Conservation (phyloP, 2,329 filamentous ascomycete species). For the Diaporthe sp. region DNA sequence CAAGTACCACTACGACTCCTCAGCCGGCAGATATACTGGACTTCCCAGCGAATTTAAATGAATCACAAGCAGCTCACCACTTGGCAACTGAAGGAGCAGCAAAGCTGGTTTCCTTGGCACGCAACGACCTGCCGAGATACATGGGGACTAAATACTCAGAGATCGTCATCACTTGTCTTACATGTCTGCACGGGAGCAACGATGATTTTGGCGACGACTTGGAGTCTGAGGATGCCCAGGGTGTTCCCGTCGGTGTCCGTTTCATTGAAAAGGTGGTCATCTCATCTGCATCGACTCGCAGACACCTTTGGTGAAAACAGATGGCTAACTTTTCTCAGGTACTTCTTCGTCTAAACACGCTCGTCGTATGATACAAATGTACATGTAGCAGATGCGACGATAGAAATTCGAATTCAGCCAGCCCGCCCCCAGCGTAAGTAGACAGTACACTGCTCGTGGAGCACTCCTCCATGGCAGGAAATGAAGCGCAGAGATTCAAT, state of each 20-base stretch:
- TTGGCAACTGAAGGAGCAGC: neutral
- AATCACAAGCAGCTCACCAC: neutral
- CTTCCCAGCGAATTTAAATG: neutral
- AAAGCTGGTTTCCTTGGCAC: neutral
- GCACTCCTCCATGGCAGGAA: too few species aligned
- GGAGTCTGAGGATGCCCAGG: neutral
- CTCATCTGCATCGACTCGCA: neutral
- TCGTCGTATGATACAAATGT: neutral
- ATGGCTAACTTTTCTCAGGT: neutral
- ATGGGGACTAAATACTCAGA: slow-evolving; percentile 20
- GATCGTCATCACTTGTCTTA: neutral
- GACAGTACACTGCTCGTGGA: too few species aligned
- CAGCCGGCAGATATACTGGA: neutral
- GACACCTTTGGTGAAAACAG: neutral
- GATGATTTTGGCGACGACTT: neutral
- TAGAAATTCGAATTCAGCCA: too few species aligned
- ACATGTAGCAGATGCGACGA: too few species aligned
- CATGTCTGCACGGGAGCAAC: neutral
- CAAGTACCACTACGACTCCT: neutral
- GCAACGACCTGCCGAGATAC: neutral
- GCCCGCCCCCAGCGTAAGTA: too few species aligned
- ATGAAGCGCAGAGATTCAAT: too few species aligned
- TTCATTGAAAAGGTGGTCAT: slow-evolving; percentile 8
- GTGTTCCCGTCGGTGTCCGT: neutral
- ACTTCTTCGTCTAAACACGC: slow-evolving; percentile 6